Evolutionary conservation across 1,284 basidiomycete species (phyloP), one percentile per base, ranked within the genome.

Genomic region (Pseudozyma tsukubaensis): DNA sequence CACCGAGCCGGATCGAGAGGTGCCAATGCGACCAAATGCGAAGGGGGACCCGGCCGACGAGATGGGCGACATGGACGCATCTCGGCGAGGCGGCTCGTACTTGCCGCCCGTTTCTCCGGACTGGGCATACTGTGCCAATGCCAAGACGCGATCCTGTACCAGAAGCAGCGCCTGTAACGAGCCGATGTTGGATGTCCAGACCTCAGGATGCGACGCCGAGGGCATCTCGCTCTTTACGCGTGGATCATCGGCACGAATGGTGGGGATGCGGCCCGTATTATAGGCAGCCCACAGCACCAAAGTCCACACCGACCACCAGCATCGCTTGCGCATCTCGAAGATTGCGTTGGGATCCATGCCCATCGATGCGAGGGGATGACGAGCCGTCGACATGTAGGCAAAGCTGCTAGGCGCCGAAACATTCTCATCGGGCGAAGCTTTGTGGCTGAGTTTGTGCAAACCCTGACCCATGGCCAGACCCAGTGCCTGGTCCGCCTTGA

Each of bases 301-400:
- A 34, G 60, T 78, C 80, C 80, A 82, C 4, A 78, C 70, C 1
- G 70, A 76, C 80, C 80, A 82, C 80, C 80, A 82, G 48, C 72
- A 71, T 13, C 77, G 61, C 55, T 80, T 80, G 63, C 71, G 72
- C 78, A 82, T 80, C 70, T 82, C 78, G 24, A 70, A 76, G 11
- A 78, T 57, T 37, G 78, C 77, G 53, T 52, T 58, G 21, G 60
- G 36, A 32, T 70, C 64, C 13, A 73, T 60, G 35, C 66, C 70
- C 60, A 67, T 66, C 40, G 59, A 54, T 24, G 59, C 61, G 58
- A 72, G 65, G 18, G 67, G 57, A 39, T 69, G 74, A 11, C 34
- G 39, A 9, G 58, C 56, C n/a, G 34, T 72, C 18, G 64, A 68
- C 8, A 45, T 45, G 50, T 72, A 68, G 0, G 66, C 67, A 39